Evolutionary conservation across 2,329 filamentous ascomycete species (phyloP).

Genomic region (Aspergillus sclerotialis): DNA sequence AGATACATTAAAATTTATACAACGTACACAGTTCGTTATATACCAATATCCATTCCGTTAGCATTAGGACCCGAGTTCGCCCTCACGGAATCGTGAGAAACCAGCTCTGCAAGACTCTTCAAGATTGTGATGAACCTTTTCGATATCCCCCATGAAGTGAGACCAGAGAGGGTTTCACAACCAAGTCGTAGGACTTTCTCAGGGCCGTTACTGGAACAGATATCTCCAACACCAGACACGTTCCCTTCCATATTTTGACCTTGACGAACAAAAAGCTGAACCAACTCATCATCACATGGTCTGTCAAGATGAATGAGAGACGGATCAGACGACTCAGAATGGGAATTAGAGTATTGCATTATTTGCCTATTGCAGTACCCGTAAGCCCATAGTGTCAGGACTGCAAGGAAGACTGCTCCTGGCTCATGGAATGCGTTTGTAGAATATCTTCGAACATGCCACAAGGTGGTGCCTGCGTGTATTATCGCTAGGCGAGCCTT

Average conservation of each 20-base stretch:
- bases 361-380: slow-evolving; percentile 23
- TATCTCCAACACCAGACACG: slow-evolving; percentile 48
- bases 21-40: too few relatives aligned
- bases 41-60: not conserved
- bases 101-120: slow-evolving; percentile 23
- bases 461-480: slow-evolving; percentile 47
- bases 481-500: slow-evolving; percentile 53
- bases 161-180: slow-evolving; percentile 27
- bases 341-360: slow-evolving; percentile 23
- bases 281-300: slow-evolving; percentile 52
- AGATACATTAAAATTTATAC: not conserved
- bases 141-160: slow-evolving; percentile 31
- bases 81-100: slow-evolving; percentile 4
- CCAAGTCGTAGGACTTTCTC: slow-evolving; percentile 33
- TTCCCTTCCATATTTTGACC: slow-evolving; percentile 46
- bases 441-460: slow-evolving; percentile 47
- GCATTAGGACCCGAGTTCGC: not conserved
- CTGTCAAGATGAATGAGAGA: slow-evolving; percentile 48
- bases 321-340: slow-evolving; percentile 18
- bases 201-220: slow-evolving; percentile 35
- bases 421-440: slow-evolving; percentile 44
- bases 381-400: slow-evolving; percentile 44
- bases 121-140: slow-evolving; percentile 26
- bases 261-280: slow-evolving; percentile 48
- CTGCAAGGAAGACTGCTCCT: slow-evolving; percentile 38